phyloP scores from a whole-genome alignment of 495 filamentous ascomycete species.

The Pyronema omphalodes region DNA sequence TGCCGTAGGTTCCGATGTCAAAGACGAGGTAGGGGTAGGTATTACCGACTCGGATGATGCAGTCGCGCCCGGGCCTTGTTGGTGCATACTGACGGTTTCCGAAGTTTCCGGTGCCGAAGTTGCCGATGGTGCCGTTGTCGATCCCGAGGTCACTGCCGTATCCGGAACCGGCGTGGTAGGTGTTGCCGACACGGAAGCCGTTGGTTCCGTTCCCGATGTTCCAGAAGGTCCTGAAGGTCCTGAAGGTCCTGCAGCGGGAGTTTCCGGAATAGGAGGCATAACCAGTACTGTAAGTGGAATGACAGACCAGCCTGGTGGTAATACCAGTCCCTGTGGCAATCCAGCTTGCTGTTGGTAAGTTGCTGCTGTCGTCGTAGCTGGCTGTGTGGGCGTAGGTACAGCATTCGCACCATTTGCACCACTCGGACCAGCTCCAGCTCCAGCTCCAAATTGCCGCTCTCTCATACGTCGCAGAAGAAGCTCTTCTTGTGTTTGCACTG shows the following conservation, averaged over 20 bases:
- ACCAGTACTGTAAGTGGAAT: constrained; percentile 17
- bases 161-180: neutral
- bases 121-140: neutral
- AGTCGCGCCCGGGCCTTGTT: too few relatives aligned
- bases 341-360: neutral
- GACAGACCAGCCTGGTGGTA: constrained; percentile 21
- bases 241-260: neutral
- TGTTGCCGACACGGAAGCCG: neutral
- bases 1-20: too few relatives aligned
- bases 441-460: neutral
- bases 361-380: neutral
- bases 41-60: too few relatives aligned
- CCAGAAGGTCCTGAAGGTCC: too few relatives aligned
- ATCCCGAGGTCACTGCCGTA: neutral
- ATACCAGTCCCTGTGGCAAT: constrained; percentile 15
- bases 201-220: constrained; percentile 1
- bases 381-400: neutral
- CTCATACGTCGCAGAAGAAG: neutral
- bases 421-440: neutral
- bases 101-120: neutral
- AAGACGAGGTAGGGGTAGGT: too few relatives aligned
- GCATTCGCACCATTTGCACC: neutral
- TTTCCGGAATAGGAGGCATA: neutral
- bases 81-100: too few relatives aligned
- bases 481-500: neutral